Evolutionary conservation across 2,329 filamentous ascomycete species (phyloP).

Genomic region (Diaporthe nobilis): DNA sequence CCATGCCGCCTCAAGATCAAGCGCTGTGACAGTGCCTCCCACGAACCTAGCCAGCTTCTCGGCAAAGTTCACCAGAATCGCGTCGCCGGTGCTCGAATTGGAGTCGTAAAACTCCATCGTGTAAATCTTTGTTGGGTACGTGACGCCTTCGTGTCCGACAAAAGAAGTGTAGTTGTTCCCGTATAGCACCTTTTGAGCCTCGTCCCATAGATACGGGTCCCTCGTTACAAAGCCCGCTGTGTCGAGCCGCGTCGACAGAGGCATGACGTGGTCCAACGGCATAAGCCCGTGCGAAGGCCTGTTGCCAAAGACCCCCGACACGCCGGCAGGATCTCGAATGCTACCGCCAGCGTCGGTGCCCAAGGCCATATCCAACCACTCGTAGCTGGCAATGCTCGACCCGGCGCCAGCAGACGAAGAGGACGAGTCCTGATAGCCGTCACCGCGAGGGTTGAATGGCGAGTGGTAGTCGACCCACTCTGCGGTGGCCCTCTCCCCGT

Average conservation of each 20-base stretch:
- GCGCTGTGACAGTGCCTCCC: neutral
- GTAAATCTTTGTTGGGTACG: neutral
- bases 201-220: neutral
- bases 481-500: neutral
- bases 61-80: neutral
- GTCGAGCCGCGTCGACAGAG: neutral
- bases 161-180: neutral
- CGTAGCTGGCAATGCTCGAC: slow-evolving; percentile 6
- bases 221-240: neutral
- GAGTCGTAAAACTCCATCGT: neutral
- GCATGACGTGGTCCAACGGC: neutral
- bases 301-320: neutral
- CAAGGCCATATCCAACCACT: neutral
- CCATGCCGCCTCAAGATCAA: neutral
- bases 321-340: neutral
- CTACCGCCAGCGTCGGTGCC: neutral
- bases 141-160: neutral
- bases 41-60: neutral
- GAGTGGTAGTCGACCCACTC: slow-evolving; percentile 5
- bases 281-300: neutral
- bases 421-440: neutral
- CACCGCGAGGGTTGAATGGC: neutral
- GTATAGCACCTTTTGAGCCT: neutral
- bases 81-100: neutral
- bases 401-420: neutral